Evolutionary conservation across 306 rosid species (phyloP).

Genomic region (Sophora flavescens): DNA sequence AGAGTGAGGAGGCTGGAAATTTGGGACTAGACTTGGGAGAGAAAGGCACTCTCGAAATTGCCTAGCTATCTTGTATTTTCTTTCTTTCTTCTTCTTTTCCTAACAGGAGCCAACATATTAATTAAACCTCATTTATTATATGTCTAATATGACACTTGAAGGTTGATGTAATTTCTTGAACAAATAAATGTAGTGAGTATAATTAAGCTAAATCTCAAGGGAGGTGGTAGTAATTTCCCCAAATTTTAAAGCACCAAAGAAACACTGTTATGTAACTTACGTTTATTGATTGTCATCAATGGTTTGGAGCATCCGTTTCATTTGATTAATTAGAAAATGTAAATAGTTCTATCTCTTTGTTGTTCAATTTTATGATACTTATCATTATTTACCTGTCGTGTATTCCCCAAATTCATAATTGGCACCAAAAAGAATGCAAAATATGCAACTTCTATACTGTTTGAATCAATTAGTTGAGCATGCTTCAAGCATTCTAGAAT

Average conservation of each 20-base stretch:
- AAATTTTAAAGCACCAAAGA: not conserved
- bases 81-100: no score
- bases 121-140: no score
- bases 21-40: no score
- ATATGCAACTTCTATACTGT: not conserved
- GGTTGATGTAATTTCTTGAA: no score
- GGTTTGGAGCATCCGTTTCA: slow-evolving; percentile 11
- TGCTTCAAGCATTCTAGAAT: not conserved
- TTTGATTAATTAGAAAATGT: slow-evolving; percentile 16
- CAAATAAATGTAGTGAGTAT: no score
- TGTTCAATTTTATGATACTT: not conserved
- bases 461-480: not conserved
- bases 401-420: not conserved
- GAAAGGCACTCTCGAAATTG: no score
- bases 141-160: no score
- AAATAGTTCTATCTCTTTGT: slow-evolving; percentile 11
- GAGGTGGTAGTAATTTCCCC: no score
- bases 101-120: no score
- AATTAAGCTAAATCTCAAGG: no score
- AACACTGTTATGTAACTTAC: not conserved
- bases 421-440: not conserved
- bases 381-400: not conserved
- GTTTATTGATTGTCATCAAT: not conserved
- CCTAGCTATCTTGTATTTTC: no score
- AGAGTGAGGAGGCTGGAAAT: no score